Base-by-base conservation (phyloP, 768 basidiomycete species). In the Naganishia antarctica region DNA sequence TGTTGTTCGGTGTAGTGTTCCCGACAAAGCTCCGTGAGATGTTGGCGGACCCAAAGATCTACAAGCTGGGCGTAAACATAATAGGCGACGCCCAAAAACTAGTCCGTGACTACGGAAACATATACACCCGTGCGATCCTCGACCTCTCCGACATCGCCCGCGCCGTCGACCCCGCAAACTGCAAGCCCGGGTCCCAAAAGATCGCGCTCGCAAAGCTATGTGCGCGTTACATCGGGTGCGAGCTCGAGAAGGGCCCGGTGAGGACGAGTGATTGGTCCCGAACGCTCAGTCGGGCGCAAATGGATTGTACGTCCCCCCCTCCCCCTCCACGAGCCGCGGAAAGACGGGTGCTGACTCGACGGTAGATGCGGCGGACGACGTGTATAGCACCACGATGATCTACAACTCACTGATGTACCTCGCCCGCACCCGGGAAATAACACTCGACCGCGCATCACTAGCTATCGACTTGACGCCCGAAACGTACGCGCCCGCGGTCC, bases 321-420 rank as follows among this genome's bases (percentile, higher is more conserved):
- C n/a, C n/a, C n/a, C n/a, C n/a, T n/a, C n/a, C n/a, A n/a, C n/a
- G n/a, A n/a, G n/a, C n/a, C 26, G 32, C n/a, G 31, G 46, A 58
- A 37, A 32, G 34, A 18, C 28, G 44, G 25, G 23, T 32, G 21
- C 34, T 50, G 31, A 64, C 4, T 29, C 11, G n/a, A 29, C 13
- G 15, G 8, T 40, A 76, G 75, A 76, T 45, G 75, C 73, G 12
- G 73, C 73, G 15, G 73, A 76, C 65, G 75, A 76, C 53, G 75
- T 74, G 0, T 71, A 68, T 44, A 66, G 70, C 23, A 68, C 70
- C 7, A 47, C 70, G 16, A 49, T 70, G 46, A 69, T 76, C 41
- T 74, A 69, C 61, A 50, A 66, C 9, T 32, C 29, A 5, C 61
- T 76, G 12, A 34, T 51, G 23, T n/a, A 28, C 3, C 31, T 72